Evolutionary conservation across 495 filamentous ascomycete species (phyloP), one percentile per base, ranked within the genome.

Genomic region (Penicillium coffeae): DNA sequence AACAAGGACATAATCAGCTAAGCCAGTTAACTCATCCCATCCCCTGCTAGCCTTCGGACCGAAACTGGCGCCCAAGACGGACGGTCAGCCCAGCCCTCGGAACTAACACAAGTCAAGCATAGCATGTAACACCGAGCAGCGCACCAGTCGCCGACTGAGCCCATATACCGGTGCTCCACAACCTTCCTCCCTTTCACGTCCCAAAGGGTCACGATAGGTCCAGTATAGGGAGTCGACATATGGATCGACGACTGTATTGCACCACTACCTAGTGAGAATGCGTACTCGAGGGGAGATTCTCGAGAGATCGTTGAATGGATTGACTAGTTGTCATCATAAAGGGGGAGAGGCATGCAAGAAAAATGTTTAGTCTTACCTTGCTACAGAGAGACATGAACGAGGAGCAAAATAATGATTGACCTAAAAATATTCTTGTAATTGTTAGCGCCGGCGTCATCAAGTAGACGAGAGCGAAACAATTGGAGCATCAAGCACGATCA

Each of bases 231-330:
- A 76, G 71, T 50, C 53, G 60, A 45, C 60, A 47, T 25, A 76
- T 89, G 83, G 78, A 81, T 83, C 80, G 75, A 43, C 48, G 49
- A 33, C 56, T 50, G 45, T 50, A 50, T 55, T 33, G 36, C 55
- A 54, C 47, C 38, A 46, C 49, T 58, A 52, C 50, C 41, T 50
- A 47, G 47, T 38, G 33, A 21, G 48, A 45, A 53, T 60, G 55
- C 55, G 42, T 50, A 63, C 59, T 51, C 65, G 63, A 69, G 58
- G 60, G 70, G 68, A 59, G 69, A 68, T 72, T 88, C 79, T 85
- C 87, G 72, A 73, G 54, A 80, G 78, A 77, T 96, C 88, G 81
- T 94, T 86, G 92, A 97, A 97, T 97, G 92, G 92, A 97, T 97
- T 87, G 84, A 89, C 91, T 91, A 75, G 71, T 80, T 87, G 82